Evolutionary conservation across 257 asterid genomes (phyloP).

Genomic region (Mitragyna speciosa): DNA sequence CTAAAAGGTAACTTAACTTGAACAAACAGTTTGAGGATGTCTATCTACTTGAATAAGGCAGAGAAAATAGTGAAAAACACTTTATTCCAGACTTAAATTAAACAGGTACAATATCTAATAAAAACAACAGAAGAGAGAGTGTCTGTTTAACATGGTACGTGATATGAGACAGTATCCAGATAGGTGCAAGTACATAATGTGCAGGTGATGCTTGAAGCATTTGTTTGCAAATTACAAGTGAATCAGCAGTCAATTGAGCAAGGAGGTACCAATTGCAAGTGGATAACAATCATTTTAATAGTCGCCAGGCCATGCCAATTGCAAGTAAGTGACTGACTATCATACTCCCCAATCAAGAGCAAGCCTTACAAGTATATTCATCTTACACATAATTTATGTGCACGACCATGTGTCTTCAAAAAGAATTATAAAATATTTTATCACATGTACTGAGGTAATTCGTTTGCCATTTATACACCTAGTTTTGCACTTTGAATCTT

Average conservation of each 20-base stretch:
- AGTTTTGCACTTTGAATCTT: background rate
- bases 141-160: background rate
- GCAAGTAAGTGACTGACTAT: background rate
- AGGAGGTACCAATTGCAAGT: background rate
- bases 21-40: background rate
- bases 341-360: background rate
- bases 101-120: background rate
- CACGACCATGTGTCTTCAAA: too few relatives aligned
- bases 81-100: background rate
- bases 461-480: background rate
- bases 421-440: too few relatives aligned
- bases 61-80: background rate
- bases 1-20: background rate
- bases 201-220: conserved; percentile 5
- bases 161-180: background rate
- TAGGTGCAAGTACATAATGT: background rate
- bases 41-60: background rate
- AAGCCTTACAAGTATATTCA: too few relatives aligned
- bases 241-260: background rate
- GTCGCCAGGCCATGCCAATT: background rate
- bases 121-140: background rate
- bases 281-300: too few relatives aligned
- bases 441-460: too few relatives aligned
- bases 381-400: too few relatives aligned
- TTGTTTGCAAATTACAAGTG: background rate